These are phyloP conservation scores for Botrytis paeoniae DNA, from an alignment of 2,329 filamentous ascomycete genomes.

Conservation along the genomic window DNA sequence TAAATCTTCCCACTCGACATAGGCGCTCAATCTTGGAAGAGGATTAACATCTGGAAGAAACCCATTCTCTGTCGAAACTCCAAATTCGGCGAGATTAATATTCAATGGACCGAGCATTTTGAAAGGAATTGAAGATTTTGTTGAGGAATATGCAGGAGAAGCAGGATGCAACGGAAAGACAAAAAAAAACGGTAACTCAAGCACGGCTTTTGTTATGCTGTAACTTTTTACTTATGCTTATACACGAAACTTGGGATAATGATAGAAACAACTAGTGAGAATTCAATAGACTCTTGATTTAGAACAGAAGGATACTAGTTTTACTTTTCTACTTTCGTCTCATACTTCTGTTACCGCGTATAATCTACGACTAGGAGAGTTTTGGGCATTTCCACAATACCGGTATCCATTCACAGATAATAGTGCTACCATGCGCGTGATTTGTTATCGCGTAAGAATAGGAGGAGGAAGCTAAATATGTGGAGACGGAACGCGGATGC, in stretches of 20 bases:
- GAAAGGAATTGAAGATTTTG: not conserved
- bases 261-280: not conserved
- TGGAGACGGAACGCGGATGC: slow-evolving; percentile 23
- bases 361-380: not conserved
- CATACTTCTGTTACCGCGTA: not conserved
- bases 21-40: slow-evolving; percentile 65
- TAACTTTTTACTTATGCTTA: not conserved
- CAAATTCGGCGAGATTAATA: slow-evolving; percentile 30
- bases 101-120: slow-evolving; percentile 33
- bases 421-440: not conserved
- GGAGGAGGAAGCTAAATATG: not conserved
- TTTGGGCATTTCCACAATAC: not conserved
- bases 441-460: slow-evolving; percentile 15
- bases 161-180: not conserved
- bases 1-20: slow-evolving; percentile 74
- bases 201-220: not conserved
- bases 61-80: slow-evolving; percentile 44
- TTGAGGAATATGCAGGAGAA: not conserved
- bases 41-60: slow-evolving; percentile 75
- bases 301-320: not conserved
- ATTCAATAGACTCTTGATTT: not conserved
- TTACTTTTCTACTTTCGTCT: not conserved
- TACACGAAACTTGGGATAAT: not conserved
- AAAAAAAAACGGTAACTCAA: not conserved
- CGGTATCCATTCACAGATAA: slow-evolving; percentile 4